Evolutionary conservation across 495 filamentous ascomycete species (phyloP).

Genomic region (Platismatia glauca): DNA sequence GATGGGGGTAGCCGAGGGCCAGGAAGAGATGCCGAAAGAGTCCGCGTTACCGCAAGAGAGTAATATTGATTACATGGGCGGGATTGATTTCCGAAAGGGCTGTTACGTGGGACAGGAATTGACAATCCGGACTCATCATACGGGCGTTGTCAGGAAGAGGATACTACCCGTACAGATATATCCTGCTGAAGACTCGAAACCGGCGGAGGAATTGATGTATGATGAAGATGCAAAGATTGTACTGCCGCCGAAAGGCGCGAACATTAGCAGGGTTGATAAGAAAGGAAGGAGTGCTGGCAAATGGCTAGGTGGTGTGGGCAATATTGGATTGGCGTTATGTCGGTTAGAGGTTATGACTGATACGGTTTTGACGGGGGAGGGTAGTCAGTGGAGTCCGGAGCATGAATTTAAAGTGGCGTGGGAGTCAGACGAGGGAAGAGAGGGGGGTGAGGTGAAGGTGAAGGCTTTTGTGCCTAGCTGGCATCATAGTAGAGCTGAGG

Average conservation of each 20-base stretch:
- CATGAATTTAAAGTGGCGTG: conserved; percentile 49
- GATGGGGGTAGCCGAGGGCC: conserved; percentile 76
- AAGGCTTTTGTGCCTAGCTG: conserved; percentile 86
- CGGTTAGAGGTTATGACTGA: conserved; percentile 85
- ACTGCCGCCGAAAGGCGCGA: conserved; percentile 30
- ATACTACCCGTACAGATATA: conserved; percentile 83
- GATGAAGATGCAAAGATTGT: conserved; percentile 30
- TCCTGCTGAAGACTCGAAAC: conserved; percentile 21
- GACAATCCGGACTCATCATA: conserved; percentile 89
- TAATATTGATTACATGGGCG: conserved; percentile 75
- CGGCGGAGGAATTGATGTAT: conserved; percentile 40
- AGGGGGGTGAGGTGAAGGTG: conserved; percentile 51
- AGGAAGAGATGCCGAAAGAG: conserved; percentile 59
- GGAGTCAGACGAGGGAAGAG: conserved; percentile 35
- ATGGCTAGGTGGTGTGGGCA: conserved; percentile 65
- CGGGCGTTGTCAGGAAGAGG: conserved; percentile 83
- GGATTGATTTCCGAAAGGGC: conserved; percentile 86
- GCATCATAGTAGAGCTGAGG: conserved; percentile 35
- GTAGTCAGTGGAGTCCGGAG: conserved; percentile 41
- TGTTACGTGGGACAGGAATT: conserved; percentile 97
- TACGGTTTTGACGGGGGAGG: conserved; percentile 54
- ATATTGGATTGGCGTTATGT: conserved; percentile 81
- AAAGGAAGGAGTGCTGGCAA: conserved; percentile 66
- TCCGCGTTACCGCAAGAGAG: conserved; percentile 68
- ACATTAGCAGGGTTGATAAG: conserved; percentile 41